Percentiles rank a stretch among this genome's conserved stretches.
Evolutionary conservation across 257 asterid species (phyloP).

Genomic region (Primulina eburnea): DNA sequence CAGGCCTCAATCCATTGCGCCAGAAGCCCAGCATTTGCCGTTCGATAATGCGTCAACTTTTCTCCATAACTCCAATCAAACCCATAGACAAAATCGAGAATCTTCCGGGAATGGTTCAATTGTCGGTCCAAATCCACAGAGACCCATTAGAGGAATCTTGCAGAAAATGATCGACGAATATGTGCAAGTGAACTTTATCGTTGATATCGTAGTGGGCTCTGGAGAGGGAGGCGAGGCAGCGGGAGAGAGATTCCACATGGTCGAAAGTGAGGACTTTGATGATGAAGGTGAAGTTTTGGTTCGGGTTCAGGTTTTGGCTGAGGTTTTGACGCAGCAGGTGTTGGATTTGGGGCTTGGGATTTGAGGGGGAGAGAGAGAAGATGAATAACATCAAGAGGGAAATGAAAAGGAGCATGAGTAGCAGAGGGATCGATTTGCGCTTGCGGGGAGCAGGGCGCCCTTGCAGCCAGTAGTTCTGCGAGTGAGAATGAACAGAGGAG

Average conservation of each 20-base stretch:
- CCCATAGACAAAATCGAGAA: slow-evolving; percentile 68
- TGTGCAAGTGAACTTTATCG: slow-evolving; percentile 68
- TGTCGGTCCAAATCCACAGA: slow-evolving; percentile 43
- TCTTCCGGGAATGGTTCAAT: slow-evolving; percentile 50
- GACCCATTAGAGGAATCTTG: slow-evolving; percentile 35
- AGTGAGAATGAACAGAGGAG: background rate
- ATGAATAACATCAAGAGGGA: slow-evolving; percentile 45
- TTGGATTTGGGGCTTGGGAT: slow-evolving; percentile 29
- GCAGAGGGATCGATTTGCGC: slow-evolving; percentile 33
- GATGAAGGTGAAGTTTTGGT: slow-evolving; percentile 62
- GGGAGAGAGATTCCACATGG: slow-evolving; percentile 74
- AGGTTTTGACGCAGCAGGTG: slow-evolving; percentile 24
- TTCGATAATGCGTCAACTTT: slow-evolving; percentile 58
- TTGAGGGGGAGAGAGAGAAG: slow-evolving; percentile 37
- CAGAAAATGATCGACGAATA: slow-evolving; percentile 67
- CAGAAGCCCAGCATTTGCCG: slow-evolving; percentile 58
- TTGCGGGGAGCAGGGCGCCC: slow-evolving; percentile 31
- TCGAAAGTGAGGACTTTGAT: slow-evolving; percentile 85
- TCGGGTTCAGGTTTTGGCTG: slow-evolving; percentile 23
- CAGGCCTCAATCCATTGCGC: slow-evolving; percentile 73
- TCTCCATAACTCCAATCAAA: slow-evolving; percentile 75
- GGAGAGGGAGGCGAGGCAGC: slow-evolving; percentile 79
- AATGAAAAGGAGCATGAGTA: slow-evolving; percentile 42
- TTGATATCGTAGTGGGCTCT: slow-evolving; percentile 60
- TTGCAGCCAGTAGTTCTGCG: background rate